Evolutionary conservation across 2,329 filamentous ascomycete genomes (phyloP).

Genomic region (Arthrobotrys conoides): DNA sequence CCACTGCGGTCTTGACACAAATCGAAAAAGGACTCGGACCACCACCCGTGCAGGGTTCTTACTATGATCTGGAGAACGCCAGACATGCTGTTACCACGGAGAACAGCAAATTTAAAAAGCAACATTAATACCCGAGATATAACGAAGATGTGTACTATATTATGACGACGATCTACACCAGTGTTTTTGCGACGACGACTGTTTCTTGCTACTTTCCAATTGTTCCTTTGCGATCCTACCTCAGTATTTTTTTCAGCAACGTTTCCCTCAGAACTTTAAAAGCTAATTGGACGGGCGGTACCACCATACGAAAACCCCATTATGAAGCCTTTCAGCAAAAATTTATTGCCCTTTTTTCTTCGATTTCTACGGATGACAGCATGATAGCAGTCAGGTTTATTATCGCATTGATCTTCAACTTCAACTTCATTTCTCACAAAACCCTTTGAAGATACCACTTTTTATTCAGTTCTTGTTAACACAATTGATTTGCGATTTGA

Average conservation of each 20-base stretch:
- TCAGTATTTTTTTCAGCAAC: neutral
- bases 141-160: conserved; percentile 46
- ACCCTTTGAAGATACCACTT: conserved; percentile 50
- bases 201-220: neutral
- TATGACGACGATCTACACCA: conserved; percentile 20
- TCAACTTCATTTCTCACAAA: conserved; percentile 34
- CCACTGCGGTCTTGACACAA: conserved; percentile 88
- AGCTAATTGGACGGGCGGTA: conserved; percentile 18
- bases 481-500: conserved; percentile 16
- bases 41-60: conserved; percentile 64
- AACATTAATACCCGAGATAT: conserved; percentile 70
- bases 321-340: conserved; percentile 5
- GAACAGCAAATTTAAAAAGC: conserved; percentile 78
- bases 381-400: conserved; percentile 21
- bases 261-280: conserved; percentile 1
- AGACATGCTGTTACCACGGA: conserved; percentile 73
- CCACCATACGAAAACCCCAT: conserved; percentile 7
- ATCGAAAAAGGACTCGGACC: conserved; percentile 85
- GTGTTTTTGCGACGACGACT: conserved; percentile 5
- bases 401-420: conserved; percentile 3
- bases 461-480: conserved; percentile 17
- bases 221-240: conserved; percentile 14
- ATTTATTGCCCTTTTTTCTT: neutral
- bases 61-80: conserved; percentile 64
- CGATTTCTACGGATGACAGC: conserved; percentile 16